Percentiles rank a stretch among this genome's conserved stretches.
Evolutionary conservation across 176 grass and related monocot genomes (phyloP).

Genomic region (Carex cristatella): DNA sequence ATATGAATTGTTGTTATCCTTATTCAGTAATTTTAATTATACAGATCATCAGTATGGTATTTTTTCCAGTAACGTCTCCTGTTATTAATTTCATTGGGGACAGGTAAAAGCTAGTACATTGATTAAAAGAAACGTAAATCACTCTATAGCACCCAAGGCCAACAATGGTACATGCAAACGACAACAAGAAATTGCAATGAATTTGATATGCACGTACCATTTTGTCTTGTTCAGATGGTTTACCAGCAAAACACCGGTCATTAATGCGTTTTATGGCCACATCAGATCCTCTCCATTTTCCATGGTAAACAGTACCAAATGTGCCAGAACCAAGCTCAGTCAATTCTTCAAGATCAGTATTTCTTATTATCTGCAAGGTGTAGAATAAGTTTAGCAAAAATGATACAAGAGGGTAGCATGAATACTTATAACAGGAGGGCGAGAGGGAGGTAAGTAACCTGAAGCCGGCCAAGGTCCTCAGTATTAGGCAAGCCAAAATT

Average conservation of each 20-base stretch:
- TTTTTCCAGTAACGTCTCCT: not conserved
- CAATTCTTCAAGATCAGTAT: conserved; percentile 91
- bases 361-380: conserved; percentile 84
- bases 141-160: not conserved
- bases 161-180: not conserved
- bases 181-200: not conserved
- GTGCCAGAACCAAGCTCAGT: conserved; percentile 93
- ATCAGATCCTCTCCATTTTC: conserved; percentile 97
- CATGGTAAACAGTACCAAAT: conserved; percentile 97
- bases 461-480: conserved; percentile 70
- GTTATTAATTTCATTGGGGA: not conserved
- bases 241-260: conserved; percentile 85
- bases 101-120: not conserved
- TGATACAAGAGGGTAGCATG: not conserved
- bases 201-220: conserved; percentile 41
- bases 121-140: not conserved
- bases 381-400: not conserved
- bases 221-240: conserved; percentile 91
- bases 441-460: conserved; percentile 32
- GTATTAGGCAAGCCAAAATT: conserved; percentile 36
- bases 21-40: not conserved
- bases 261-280: conserved; percentile 98
- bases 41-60: not conserved
- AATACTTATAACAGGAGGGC: not conserved
- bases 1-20: not conserved